Percentiles rank a stretch among this genome's conserved stretches.
Evolutionary conservation across 2,329 filamentous ascomycete genomes (phyloP).

Genomic region (Diaporthe batatas): DNA sequence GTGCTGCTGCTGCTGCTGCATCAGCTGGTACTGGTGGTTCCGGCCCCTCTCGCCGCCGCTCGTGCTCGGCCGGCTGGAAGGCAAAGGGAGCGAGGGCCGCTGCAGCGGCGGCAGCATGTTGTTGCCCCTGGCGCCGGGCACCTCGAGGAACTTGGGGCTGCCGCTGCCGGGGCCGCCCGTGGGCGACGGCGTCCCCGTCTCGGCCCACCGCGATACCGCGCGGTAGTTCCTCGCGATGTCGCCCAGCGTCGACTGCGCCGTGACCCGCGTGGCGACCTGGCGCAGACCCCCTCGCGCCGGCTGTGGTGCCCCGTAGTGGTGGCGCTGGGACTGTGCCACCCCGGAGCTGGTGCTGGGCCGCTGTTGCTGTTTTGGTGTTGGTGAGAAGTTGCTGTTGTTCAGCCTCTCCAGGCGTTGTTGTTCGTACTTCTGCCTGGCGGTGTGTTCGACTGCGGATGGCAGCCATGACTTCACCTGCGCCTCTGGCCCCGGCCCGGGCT

Average conservation of each 20-base stretch:
- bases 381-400: background rate
- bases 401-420: constrained; percentile 29
- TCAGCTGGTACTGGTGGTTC: background rate
- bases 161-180: background rate
- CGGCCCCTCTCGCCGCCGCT: constrained; percentile 37
- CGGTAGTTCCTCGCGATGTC: constrained; percentile 35
- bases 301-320: constrained; percentile 6
- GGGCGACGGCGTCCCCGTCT: background rate
- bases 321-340: constrained; percentile 22
- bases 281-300: background rate
- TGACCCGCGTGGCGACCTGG: constrained; percentile 3
- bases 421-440: constrained; percentile 42
- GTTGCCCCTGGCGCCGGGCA: constrained; percentile 17
- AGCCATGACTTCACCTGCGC: constrained; percentile 52
- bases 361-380: constrained; percentile 27
- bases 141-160: constrained; percentile 34
- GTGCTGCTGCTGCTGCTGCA: constrained; percentile 8
- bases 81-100: constrained; percentile 19
- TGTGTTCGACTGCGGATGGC: constrained; percentile 52
- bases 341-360: constrained; percentile 37
- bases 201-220: constrained; percentile 39
- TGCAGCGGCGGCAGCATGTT: constrained; percentile 8
- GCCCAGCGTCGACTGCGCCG: constrained; percentile 17
- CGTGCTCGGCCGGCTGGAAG: constrained; percentile 33
- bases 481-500: constrained; percentile 48